phyloP scores from a whole-genome alignment of 176 grass and related monocot species.

The Rhynchospora tenuis region DNA sequence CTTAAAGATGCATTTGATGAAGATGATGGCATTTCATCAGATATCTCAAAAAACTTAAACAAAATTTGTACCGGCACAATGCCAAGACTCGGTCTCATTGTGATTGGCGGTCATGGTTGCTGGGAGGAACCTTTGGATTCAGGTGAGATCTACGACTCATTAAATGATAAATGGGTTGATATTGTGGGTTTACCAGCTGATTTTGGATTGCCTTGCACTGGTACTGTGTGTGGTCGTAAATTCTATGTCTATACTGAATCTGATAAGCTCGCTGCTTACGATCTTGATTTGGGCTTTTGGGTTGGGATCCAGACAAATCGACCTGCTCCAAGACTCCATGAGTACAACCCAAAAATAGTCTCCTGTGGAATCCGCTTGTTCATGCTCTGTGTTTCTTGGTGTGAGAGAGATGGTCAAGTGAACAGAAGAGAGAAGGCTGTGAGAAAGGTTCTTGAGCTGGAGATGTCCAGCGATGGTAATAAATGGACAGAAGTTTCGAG shows the following conservation, averaged over 20 bases:
- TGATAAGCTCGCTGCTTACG: constrained; percentile 73
- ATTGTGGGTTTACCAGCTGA: constrained; percentile 62
- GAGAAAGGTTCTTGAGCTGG: constrained; percentile 79
- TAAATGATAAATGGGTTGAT: constrained; percentile 57
- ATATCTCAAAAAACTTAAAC: not conserved
- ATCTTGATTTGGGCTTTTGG: constrained; percentile 64
- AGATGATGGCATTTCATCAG: constrained; percentile 20
- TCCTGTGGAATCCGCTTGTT: constrained; percentile 61
- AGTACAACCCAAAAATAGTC: constrained; percentile 66
- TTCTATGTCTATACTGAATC: constrained; percentile 90
- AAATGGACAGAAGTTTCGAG: constrained; percentile 55
- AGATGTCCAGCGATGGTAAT: constrained; percentile 25
- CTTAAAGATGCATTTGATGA: constrained; percentile 58
- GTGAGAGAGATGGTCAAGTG: constrained; percentile 43
- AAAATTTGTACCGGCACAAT: not conserved
- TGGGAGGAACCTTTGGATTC: constrained; percentile 85
- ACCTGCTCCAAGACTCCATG: constrained; percentile 46
- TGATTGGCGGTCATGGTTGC: constrained; percentile 57
- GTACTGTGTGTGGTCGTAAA: constrained; percentile 43
- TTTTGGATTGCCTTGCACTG: constrained; percentile 62
- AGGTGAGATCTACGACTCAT: constrained; percentile 64
- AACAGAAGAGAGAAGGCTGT: constrained; percentile 68
- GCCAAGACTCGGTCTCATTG: constrained; percentile 50
- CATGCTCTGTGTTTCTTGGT: constrained; percentile 84
- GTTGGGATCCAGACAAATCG: constrained; percentile 43